Evolutionary conservation across 306 rosid species (phyloP).

Genomic region (Inga oerstediana): DNA sequence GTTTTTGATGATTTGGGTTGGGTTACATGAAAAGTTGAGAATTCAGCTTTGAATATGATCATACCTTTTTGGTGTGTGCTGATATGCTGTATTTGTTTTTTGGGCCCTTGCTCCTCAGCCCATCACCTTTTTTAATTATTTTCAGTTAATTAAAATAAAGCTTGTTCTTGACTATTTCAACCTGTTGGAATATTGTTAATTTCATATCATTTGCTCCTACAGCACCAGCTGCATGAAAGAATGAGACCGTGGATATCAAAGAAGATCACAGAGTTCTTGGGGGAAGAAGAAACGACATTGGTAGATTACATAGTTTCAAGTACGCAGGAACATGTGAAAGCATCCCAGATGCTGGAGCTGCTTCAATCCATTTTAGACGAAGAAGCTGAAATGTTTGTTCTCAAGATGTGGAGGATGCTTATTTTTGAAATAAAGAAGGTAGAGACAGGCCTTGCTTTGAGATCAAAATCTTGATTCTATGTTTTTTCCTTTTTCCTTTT

Average conservation of each 20-base stretch:
- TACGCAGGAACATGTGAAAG: conserved; percentile 89
- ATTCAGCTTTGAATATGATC: not conserved
- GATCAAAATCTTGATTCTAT: conserved; percentile 53
- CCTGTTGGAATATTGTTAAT: conserved; percentile 16
- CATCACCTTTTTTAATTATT: not conserved
- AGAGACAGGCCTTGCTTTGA: conserved; percentile 78
- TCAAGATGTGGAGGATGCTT: conserved; percentile 99
- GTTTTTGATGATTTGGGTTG: conserved; percentile 10
- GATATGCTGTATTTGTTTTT: not conserved
- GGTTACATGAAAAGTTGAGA: conserved; percentile 6
- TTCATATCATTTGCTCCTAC: conserved; percentile 27
- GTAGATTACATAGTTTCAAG: conserved; percentile 96
- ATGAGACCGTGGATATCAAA: conserved; percentile 99
- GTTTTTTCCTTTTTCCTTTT: not conserved
- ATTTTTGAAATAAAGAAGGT: conserved; percentile 98
- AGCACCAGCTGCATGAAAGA: conserved; percentile 91
- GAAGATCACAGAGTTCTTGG: conserved; percentile 88
- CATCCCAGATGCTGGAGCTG: conserved; percentile 92
- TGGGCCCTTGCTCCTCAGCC: not conserved
- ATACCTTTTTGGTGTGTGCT: not conserved
- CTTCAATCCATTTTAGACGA: conserved; percentile 94
- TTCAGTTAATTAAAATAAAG: not conserved
- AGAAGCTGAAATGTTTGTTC: conserved; percentile 99
- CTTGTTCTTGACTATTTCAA: not conserved
- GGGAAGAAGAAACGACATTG: conserved; percentile 92